Percentiles rank a stretch among this genome's conserved stretches.
Evolutionary conservation across 371 early-diverging fungal genomes (phyloP).

Genomic region (Haplosporangium sp.): DNA sequence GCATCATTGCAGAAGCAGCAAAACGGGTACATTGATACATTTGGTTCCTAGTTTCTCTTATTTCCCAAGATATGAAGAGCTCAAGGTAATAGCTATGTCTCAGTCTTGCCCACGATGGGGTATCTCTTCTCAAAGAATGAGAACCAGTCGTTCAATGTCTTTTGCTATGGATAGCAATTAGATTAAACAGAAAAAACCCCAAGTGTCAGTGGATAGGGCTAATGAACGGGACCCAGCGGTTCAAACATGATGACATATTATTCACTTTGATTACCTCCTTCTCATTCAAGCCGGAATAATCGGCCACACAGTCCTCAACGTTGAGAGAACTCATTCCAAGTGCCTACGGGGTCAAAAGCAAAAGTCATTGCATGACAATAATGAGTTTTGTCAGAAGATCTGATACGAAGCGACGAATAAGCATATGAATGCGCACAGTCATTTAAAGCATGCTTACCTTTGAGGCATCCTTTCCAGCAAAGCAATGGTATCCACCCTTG

Average conservation of each 20-base stretch:
- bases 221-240: neutral
- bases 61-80: no score
- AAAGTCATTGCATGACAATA: neutral
- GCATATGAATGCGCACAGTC: neutral
- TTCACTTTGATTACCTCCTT: slow-evolving; percentile 65
- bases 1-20: no score
- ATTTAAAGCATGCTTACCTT: slow-evolving; percentile 56
- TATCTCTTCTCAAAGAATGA: slow-evolving; percentile 82
- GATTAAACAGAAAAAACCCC: neutral
- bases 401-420: neutral
- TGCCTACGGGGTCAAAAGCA: slow-evolving; percentile 59
- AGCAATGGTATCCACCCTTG: slow-evolving; percentile 75
- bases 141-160: slow-evolving; percentile 83
- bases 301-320: slow-evolving; percentile 78
- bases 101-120: slow-evolving; percentile 73
- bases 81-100: neutral
- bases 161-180: slow-evolving; percentile 52
- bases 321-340: slow-evolving; percentile 83
- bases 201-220: neutral
- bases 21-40: neutral
- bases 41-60: no score
- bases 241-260: neutral
- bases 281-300: slow-evolving; percentile 70
- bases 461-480: slow-evolving; percentile 86
- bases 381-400: no score